phyloP scores from a whole-genome alignment of 139 green algal species.

The Tetradesmus lagerheimii region DNA sequence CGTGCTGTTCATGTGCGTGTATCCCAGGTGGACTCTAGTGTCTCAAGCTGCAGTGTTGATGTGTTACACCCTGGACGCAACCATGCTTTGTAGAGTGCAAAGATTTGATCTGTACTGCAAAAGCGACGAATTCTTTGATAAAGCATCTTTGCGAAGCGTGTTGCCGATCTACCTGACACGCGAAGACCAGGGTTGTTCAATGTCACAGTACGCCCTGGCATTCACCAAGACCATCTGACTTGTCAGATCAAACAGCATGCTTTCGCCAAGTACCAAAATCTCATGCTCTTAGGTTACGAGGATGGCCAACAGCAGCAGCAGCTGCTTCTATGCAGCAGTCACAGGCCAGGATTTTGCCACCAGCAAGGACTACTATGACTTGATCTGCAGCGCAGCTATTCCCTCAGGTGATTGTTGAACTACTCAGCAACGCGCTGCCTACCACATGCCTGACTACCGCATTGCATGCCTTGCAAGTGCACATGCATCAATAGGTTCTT shows the following conservation, averaged over 20 bases:
- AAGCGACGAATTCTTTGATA: too few species aligned
- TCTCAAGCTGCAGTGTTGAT: too few species aligned
- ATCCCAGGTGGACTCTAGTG: too few species aligned
- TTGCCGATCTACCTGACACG: too few species aligned
- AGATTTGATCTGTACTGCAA: too few species aligned
- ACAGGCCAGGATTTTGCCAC: neutral
- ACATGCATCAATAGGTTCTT: too few species aligned
- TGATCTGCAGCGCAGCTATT: neutral
- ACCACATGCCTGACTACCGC: neutral
- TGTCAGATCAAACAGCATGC: too few species aligned
- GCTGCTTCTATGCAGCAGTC: slow-evolving; percentile 10
- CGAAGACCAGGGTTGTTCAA: slow-evolving; percentile 6
- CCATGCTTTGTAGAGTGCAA: too few species aligned
- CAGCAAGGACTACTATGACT: slow-evolving; percentile 8
- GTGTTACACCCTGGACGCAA: too few species aligned
- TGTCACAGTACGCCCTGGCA: neutral
- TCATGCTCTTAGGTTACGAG: neutral
- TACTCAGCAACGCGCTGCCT: neutral
- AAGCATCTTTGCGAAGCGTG: too few species aligned
- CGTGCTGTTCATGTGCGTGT: too few species aligned
- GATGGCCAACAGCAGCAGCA: neutral
- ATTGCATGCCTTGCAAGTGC: neutral
- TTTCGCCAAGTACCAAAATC: too few species aligned
- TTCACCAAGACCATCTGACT: neutral
- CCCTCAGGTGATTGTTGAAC: neutral